These are phyloP conservation scores for Cyclotella choctawhatcheeana DNA, from an alignment of 108 stramenopile species.

Conservation along the genomic window DNA sequence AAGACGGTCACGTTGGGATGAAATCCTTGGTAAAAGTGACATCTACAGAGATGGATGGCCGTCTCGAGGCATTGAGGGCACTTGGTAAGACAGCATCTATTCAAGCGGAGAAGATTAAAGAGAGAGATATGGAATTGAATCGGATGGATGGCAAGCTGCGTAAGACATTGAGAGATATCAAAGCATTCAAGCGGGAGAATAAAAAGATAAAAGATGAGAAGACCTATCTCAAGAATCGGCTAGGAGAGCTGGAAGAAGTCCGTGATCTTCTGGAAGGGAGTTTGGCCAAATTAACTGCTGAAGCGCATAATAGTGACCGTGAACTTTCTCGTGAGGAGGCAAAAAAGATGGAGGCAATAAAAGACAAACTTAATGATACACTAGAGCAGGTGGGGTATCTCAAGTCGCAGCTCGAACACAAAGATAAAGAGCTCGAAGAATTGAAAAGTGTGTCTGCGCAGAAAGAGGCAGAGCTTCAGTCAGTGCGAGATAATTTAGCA, in stretches of 20 bases:
- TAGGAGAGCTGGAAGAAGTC: constrained; percentile 34
- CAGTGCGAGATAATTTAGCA: constrained; percentile 35
- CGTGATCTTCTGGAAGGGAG: constrained; percentile 19
- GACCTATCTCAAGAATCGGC: constrained; percentile 32
- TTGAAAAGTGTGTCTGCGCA: constrained; percentile 11
- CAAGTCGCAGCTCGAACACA: constrained; percentile 25
- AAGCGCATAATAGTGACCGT: neutral
- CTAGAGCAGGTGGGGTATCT: constrained; percentile 34
- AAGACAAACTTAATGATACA: constrained; percentile 31
- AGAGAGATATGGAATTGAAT: constrained; percentile 35
- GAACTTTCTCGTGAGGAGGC: constrained; percentile 12
- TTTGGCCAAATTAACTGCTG: constrained; percentile 20
- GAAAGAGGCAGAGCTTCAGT: constrained; percentile 37
- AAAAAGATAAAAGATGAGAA: constrained; percentile 33
- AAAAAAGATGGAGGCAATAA: constrained; percentile 20
- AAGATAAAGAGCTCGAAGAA: constrained; percentile 37
- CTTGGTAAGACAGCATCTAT: constrained; percentile 42
- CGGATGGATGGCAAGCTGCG: constrained; percentile 24
- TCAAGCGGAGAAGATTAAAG: constrained; percentile 39
- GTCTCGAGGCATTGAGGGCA: constrained; percentile 43
- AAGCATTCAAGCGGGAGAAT: constrained; percentile 26
- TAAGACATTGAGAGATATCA: constrained; percentile 26
- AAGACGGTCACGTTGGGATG: constrained; percentile 43
- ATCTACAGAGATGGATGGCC: constrained; percentile 43
- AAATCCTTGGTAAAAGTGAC: constrained; percentile 49